Evolutionary conservation across 2,329 filamentous ascomycete species (phyloP), one percentile per base, ranked within the genome.

Genomic region (Plenodomus biglobosus): DNA sequence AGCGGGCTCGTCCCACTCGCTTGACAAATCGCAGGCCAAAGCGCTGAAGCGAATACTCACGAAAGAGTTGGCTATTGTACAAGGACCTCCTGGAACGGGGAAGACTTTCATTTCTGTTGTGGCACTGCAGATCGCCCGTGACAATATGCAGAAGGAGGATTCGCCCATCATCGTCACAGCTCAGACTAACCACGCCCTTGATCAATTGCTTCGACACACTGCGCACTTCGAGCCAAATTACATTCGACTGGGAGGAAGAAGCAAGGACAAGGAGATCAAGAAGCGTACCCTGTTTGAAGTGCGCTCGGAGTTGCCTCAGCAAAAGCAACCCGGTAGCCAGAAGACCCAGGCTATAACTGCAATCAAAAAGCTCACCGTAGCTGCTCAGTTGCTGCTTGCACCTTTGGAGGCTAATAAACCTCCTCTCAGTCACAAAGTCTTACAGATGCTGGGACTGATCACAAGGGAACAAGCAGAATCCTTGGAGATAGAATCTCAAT

Each of bases 161-260:
- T 80, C 85, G 8, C 88, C 88, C 0, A 85, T 96, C 22, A 78
- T 96, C 17, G 51, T 96, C 3, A 82, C 90, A 0, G 90, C 90
- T 7, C 90, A 96, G 61, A 96, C 91, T 0, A 96, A 96, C 50
- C 90, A 96, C 69, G 91, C 91, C 0, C 75, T 96, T 0, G 91
- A 96, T 59, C 91, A 96, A 64, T 76, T 96, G 0, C 75, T 96
- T 0, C 73, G 75, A 1, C 82, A 86, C 45, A 77, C 90, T 15
- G 76, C 83, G 1, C 64, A 74, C 5, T 87, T 86, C 56, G 85
- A 87, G 58, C 69, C 73, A 0, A 78, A 82, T 1, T 85, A 91
- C 48, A 73, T 86, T 40, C 80, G 86, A 8, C 72, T 89, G 8
- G 90, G 90, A 36, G 84, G 85, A 2, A 81, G 87, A 22, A 88